phyloP scores from a whole-genome alignment of 257 asterid genomes.

The Penstemon barbatus region DNA sequence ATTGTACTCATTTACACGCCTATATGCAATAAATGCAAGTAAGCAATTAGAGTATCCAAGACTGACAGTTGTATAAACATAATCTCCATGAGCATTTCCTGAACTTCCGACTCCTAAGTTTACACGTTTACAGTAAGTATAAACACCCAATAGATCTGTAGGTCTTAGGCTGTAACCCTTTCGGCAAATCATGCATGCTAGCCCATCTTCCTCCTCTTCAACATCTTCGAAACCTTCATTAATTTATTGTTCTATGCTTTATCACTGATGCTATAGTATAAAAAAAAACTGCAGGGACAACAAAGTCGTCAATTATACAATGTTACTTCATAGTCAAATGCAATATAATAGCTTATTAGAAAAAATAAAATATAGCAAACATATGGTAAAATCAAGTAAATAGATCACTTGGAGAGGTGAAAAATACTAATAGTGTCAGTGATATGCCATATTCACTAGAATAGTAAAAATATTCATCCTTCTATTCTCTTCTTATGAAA shows the following conservation, averaged over 20 bases:
- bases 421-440: background rate
- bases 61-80: too few relatives aligned
- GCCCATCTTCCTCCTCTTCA: too few relatives aligned
- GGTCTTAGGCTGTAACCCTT: too few relatives aligned
- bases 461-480: background rate
- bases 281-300: background rate
- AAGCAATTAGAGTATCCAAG: constrained; percentile 49
- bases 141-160: too few relatives aligned
- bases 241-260: background rate
- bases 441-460: constrained; percentile 20
- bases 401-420: background rate
- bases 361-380: background rate
- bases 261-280: too few relatives aligned
- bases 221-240: constrained; percentile 58
- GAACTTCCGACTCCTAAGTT: too few relatives aligned
- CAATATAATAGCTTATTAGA: background rate
- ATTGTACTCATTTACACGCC: too few relatives aligned
- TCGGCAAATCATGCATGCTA: too few relatives aligned
- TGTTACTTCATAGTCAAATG: background rate
- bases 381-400: background rate
- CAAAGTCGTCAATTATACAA: background rate
- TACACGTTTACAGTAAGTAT: too few relatives aligned
- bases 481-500: background rate
- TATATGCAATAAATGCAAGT: too few relatives aligned
- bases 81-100: too few relatives aligned